Evolutionary conservation across 2,329 filamentous ascomycete species (phyloP).

Genomic region (Parastagonospora avenae): DNA sequence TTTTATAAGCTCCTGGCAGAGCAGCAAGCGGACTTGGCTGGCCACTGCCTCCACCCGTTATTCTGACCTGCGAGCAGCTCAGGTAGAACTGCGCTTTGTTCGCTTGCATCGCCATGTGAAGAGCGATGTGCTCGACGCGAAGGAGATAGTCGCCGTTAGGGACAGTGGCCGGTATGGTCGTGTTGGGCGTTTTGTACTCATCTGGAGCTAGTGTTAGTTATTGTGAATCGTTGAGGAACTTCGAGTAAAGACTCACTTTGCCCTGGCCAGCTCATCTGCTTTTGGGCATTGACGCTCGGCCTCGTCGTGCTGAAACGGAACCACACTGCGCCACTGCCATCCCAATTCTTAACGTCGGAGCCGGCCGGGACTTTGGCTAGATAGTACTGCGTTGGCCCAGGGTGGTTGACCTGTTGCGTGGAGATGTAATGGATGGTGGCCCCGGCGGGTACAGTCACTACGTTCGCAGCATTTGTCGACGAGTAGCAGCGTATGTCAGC

Average conservation of each 20-base stretch:
- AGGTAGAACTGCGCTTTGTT: slow-evolving; percentile 48
- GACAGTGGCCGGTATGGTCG: slow-evolving; percentile 42
- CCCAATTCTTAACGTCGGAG: slow-evolving; percentile 29
- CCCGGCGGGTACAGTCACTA: slow-evolving; percentile 30
- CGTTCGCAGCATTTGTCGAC: slow-evolving; percentile 23
- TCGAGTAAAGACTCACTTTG: slow-evolving; percentile 23
- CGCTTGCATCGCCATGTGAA: slow-evolving; percentile 40
- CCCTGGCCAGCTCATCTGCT: slow-evolving; percentile 39
- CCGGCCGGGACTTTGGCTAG: slow-evolving; percentile 34
- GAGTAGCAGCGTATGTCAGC: slow-evolving; percentile 38
- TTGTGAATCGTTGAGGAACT: not conserved
- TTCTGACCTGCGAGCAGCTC: slow-evolving; percentile 50
- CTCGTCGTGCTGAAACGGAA: slow-evolving; percentile 35
- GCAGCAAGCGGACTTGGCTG: slow-evolving; percentile 39
- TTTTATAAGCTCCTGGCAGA: slow-evolving; percentile 34
- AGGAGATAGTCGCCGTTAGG: slow-evolving; percentile 49
- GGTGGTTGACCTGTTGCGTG: slow-evolving; percentile 39
- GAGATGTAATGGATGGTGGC: slow-evolving; percentile 35
- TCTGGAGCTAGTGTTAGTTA: slow-evolving; percentile 13
- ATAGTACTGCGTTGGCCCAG: slow-evolving; percentile 38
- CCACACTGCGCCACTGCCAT: slow-evolving; percentile 34
- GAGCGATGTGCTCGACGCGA: slow-evolving; percentile 46
- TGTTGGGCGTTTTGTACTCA: slow-evolving; percentile 38
- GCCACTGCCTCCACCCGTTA: slow-evolving; percentile 49
- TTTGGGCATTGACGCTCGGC: slow-evolving; percentile 30